These are phyloP conservation scores for Glaciozyma antarctica DNA, from an alignment of 768 basidiomycete species.

Conservation along the genomic window DNA sequence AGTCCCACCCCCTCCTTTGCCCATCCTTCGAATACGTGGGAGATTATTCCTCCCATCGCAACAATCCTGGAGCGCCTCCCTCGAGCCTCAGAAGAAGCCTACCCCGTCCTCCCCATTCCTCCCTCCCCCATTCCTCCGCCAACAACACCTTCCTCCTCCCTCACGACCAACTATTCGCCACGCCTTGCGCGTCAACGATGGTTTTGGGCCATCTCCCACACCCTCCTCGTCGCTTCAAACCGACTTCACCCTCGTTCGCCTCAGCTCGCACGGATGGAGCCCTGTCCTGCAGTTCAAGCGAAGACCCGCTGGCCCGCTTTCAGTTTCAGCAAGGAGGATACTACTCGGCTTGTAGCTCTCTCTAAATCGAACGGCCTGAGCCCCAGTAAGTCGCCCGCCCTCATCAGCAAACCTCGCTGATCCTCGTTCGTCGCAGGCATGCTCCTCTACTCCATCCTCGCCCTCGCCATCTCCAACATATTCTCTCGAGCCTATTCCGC, in stretches of 20 bases:
- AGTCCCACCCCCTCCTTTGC: not conserved
- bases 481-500: not conserved
- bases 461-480: slow-evolving; percentile 15
- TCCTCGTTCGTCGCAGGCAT: slow-evolving; percentile 8
- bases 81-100: not conserved
- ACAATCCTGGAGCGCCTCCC: not conserved
- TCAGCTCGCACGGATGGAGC: too few species aligned
- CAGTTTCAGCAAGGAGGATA: too few species aligned
- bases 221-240: not conserved
- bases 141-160: not conserved
- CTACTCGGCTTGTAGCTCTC: too few species aligned
- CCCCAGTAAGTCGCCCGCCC: too few species aligned
- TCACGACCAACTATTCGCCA: not conserved
- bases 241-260: too few species aligned
- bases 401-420: not conserved
- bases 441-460: slow-evolving; percentile 22
- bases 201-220: not conserved
- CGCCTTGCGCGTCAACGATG: not conserved
- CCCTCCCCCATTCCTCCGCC: not conserved
- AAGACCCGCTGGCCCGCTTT: too few species aligned
- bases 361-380: too few species aligned
- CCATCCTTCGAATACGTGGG: not conserved
- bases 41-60: not conserved
- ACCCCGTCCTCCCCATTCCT: not conserved
- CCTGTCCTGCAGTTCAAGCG: too few species aligned